Evolutionary conservation across 75 land plant genomes (phyloP), one percentile per base, ranked within the genome.

Genomic region (Selaginella moellendorffii): DNA sequence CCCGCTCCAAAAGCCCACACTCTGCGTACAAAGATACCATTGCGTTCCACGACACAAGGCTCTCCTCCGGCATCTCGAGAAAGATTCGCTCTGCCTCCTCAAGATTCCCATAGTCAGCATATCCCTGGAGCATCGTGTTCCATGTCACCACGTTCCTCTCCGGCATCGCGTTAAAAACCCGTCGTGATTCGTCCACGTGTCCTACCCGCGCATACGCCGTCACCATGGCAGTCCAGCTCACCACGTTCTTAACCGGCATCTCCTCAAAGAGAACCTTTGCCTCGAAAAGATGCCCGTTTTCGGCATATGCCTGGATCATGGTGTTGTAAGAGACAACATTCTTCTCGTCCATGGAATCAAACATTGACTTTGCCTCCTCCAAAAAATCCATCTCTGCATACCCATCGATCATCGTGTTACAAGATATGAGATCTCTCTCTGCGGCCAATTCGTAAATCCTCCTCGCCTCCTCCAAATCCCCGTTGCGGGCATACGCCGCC

Each of bases 351-450:
- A 63, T 18, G 64, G 23, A 53, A 63, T 52, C 60, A 53, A 24
- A 8, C 19, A 30, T 52, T 26, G 22, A 23, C 36, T 53, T 23
- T 14, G 64, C 64, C 21, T 26, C 26, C 0, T 63, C 2, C 29
- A 5, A 46, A n/a, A 30, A 28, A 21, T 24, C 64, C 46, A 26
- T 58, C n/a, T 54, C 27, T 14, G 59, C 66, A 24, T 24, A 65
- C 9, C 28, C 66, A 51, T 53, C 63, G 20, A 65, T 65, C 66
- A 65, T 65, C 8, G 66, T 60, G 53, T 61, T 65, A 53, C 66
- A 65, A 2, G 66, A 20, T 21, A 65, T 28, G 1, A 53, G 23
- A 24, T 65, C 63, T 28, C 66, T 26, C 0, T 65, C 26, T 24
- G 64, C 22, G n/a, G n/a, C n/a, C n/a, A n/a, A n/a, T n/a, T n/a